Percentiles rank a stretch among this genome's conserved stretches.
Conservation (phyloP, 2,329 filamentous ascomycete species). For the Aspergillus pseudoterreus region DNA sequence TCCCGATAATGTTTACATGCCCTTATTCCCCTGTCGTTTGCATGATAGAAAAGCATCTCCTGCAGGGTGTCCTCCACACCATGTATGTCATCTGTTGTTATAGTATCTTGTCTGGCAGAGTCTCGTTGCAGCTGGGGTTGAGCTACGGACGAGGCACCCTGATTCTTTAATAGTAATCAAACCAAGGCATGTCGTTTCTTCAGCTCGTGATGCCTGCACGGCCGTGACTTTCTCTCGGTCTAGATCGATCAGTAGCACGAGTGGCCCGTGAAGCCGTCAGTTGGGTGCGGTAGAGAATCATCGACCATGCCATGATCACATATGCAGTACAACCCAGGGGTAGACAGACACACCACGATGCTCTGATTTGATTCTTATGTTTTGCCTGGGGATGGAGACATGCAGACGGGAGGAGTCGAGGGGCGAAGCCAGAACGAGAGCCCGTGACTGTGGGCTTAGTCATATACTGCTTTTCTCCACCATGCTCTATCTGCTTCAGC, state of each 20-base stretch:
- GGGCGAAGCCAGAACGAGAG: too few relatives aligned
- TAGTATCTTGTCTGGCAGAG: not conserved
- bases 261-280: not conserved
- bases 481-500: not conserved
- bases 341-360: too few relatives aligned
- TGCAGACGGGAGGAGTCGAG: not conserved
- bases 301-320: too few relatives aligned
- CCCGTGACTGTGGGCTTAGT: not conserved
- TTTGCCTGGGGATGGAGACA: too few relatives aligned
- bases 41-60: conserved; percentile 11
- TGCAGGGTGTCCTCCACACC: conserved; percentile 1
- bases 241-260: not conserved
- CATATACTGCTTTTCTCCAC: not conserved
- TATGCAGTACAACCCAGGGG: too few relatives aligned
- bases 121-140: not conserved
- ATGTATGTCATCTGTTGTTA: conserved; percentile 4
- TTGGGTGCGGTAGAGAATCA: too few relatives aligned
- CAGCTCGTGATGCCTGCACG: not conserved
- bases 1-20: not conserved
- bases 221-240: not conserved
- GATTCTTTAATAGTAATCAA: not conserved
- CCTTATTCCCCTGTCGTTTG: conserved; percentile 3
- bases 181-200: not conserved
- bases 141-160: not conserved
- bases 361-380: too few relatives aligned